Evolutionary conservation across 2,329 filamentous ascomycete genomes (phyloP).

Genomic region (Cladosporium sp.): DNA sequence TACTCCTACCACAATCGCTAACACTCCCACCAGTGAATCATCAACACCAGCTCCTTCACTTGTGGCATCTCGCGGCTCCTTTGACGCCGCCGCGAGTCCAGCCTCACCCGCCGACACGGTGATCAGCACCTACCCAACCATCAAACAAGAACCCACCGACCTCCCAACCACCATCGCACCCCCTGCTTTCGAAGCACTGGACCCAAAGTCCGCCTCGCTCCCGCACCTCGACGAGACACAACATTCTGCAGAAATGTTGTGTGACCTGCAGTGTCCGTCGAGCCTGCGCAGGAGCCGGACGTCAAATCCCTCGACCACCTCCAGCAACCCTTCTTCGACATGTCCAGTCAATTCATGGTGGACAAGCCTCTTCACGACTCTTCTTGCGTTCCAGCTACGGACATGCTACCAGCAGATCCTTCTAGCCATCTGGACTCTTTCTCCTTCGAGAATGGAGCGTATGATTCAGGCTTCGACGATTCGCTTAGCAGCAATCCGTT

Average conservation of each 20-base stretch:
- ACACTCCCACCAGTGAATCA: conserved; percentile 8
- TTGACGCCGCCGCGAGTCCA: conserved; percentile 24
- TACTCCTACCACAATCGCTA: not conserved
- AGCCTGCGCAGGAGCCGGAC: conserved; percentile 26
- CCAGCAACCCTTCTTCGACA: conserved; percentile 18
- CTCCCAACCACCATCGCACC: conserved; percentile 20
- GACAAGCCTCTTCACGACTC: conserved; percentile 27
- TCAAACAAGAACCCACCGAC: conserved; percentile 31
- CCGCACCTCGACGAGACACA: conserved; percentile 63
- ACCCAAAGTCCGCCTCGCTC: conserved; percentile 20
- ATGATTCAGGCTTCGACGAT: conserved; percentile 29
- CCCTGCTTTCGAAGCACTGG: conserved; percentile 23
- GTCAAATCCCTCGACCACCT: conserved; percentile 14
- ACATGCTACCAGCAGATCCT: conserved; percentile 30
- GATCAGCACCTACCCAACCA: conserved; percentile 18
- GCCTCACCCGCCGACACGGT: conserved; percentile 23
- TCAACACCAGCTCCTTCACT: conserved; percentile 28
- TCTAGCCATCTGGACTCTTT: conserved; percentile 31
- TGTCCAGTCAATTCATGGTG: conserved; percentile 19
- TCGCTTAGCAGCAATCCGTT: conserved; percentile 30
- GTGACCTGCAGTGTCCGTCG: conserved; percentile 99
- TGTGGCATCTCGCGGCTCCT: conserved; percentile 25
- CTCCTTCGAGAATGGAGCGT: conserved; percentile 33
- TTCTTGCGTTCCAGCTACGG: conserved; percentile 30
- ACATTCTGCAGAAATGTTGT: conserved; percentile 99